Base-by-base conservation (phyloP, 75 land plant genomes). In the Cryptomeria japonica region DNA sequence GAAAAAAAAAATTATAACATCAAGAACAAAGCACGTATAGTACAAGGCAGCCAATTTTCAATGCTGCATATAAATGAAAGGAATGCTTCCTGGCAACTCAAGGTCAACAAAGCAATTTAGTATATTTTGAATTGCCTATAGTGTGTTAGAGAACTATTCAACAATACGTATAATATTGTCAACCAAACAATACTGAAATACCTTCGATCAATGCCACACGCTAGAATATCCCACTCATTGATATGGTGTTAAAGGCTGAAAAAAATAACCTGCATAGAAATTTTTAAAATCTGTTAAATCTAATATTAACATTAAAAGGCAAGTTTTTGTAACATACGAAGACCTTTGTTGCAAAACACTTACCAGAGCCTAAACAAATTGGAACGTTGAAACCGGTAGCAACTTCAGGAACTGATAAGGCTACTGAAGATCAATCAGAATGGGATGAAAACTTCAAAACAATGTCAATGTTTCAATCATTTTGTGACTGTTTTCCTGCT, bases 31-130 rank as follows among this genome's bases (percentile, higher is more conserved):
- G 47, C 84, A 80, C 84, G 22, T 80, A 80, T 80, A 25, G 19
- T 80, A 80, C 84, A 80, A 80, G n/a, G 84, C 84, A 80, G 84
- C 49, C 47, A 80, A 32, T 28, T 80, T 80, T 46, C 49, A 80
- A 44, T 11, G 47, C 84, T 80, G 49, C 84, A 80, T n/a, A 37
- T 42, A 80, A 80, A 80, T 80, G 49, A 25, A 42, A 80, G 28
- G 49, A 80, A 80, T 80, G 84, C 84, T 42, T 44, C 49, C 46
- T 39, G 31, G 84, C 84, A 80, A 78, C 11, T 80, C 15, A n/a
- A 82, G n/a, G 51, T 82, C 46, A 82, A 46, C 15, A 4, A 82
- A 82, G 84, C 51, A 82, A 82, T 46, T 82, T 28, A 46, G 13
- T 82, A n/a, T 46, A 42, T 49, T 82, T n/a, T 44, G 55, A 82